These are phyloP conservation scores for Gossypium davidsonii DNA, from an alignment of 441 rosid species.

Conservation along the genomic window DNA sequence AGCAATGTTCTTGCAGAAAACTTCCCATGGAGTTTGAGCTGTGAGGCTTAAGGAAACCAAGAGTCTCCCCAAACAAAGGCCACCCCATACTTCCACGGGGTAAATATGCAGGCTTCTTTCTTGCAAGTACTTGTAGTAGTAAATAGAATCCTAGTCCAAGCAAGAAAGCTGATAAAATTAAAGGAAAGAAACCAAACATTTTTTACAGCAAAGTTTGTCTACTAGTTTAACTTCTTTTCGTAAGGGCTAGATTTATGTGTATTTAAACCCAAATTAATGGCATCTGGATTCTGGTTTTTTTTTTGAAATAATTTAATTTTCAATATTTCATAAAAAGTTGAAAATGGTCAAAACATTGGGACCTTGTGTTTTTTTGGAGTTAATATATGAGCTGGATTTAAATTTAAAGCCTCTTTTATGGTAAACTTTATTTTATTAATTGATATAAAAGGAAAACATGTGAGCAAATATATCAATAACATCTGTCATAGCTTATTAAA, in stretches of 20 bases:
- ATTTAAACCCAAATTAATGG: background rate
- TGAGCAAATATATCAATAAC: background rate
- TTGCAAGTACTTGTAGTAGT: slow-evolving; percentile 16
- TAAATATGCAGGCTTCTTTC: slow-evolving; percentile 19
- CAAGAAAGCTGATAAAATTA: slow-evolving; percentile 19
- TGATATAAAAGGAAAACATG: background rate
- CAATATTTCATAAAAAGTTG: background rate
- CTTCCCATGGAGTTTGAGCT: slow-evolving; percentile 50
- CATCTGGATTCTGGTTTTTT: background rate
- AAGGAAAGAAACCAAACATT: slow-evolving; percentile 9
- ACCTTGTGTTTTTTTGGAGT: background rate
- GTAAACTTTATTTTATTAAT: background rate
- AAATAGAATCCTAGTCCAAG: slow-evolving; percentile 32
- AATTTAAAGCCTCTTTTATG: background rate
- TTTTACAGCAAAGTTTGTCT: background rate
- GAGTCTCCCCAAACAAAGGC: slow-evolving; percentile 75
- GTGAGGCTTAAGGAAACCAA: slow-evolving; percentile 71
- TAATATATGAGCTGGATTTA: background rate
- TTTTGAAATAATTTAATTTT: background rate
- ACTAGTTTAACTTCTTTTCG: background rate
- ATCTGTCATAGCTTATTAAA: background rate
- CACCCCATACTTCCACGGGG: slow-evolving; percentile 70
- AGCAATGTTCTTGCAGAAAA: slow-evolving; percentile 58
- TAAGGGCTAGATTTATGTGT: background rate
- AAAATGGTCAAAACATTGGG: background rate